Evolutionary conservation across 2,329 filamentous ascomycete species (phyloP).

Genomic region (Monosporascus sp.): DNA sequence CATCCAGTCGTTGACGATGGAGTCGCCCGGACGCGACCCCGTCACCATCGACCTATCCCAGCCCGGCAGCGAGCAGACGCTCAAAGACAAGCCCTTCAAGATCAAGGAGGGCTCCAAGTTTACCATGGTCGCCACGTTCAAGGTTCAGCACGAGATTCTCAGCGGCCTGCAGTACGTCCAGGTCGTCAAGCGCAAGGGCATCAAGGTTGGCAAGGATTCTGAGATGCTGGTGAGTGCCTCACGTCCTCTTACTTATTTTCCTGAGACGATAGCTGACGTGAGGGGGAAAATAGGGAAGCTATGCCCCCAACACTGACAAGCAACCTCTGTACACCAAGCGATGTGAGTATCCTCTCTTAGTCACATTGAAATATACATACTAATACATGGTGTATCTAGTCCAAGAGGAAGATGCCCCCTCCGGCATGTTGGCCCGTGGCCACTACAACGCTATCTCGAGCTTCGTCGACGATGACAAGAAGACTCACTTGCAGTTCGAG

Average conservation of each 20-base stretch:
- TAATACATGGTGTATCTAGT: conserved; percentile 46
- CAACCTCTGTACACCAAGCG: conserved; percentile 83
- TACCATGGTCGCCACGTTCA: conserved; percentile 90
- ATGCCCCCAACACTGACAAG: conserved; percentile 85
- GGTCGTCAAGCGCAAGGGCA: conserved; percentile 82
- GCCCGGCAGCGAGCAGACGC: conserved; percentile 65
- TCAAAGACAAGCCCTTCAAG: conserved; percentile 90
- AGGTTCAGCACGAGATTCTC: conserved; percentile 94
- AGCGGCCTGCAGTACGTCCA: conserved; percentile 95
- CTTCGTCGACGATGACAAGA: conserved; percentile 94
- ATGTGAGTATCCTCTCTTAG: conserved; percentile 56
- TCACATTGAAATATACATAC: neutral
- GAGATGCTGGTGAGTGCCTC: conserved; percentile 83
- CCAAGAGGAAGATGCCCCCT: conserved; percentile 85
- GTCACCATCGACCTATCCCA: conserved; percentile 83
- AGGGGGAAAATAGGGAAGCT: conserved; percentile 63
- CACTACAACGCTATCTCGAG: conserved; percentile 85
- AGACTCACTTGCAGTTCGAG: conserved; percentile 84
- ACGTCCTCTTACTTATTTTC: neutral
- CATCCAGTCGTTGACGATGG: conserved; percentile 85
- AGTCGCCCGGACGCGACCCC: conserved; percentile 74
- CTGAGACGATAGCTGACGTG: conserved; percentile 18
- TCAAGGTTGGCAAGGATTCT: conserved; percentile 85
- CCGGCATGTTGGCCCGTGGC: conserved; percentile 83
- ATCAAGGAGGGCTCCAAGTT: conserved; percentile 96